Percentiles rank a stretch among this genome's conserved stretches.
phyloP scores from a whole-genome alignment of 345 rosid species.

The Rhodamnia rubescens region DNA sequence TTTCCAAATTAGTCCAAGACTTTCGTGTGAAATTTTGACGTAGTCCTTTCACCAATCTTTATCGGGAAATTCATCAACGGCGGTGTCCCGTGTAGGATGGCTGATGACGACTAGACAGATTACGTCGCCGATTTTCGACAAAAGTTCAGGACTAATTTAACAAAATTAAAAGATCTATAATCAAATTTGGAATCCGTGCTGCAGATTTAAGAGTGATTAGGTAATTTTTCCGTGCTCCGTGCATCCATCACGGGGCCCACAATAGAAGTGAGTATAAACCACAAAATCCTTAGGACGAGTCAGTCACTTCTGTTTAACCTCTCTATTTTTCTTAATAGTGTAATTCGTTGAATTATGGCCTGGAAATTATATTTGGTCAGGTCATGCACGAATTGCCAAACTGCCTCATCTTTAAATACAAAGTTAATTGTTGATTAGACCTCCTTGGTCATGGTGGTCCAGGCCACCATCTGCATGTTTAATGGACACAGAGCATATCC shows the following conservation, averaged over 20 bases:
- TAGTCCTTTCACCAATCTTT: background rate
- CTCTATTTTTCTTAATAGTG: background rate
- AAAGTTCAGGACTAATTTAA: too few relatives aligned
- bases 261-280: too few relatives aligned
- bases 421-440: background rate
- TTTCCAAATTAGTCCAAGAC: background rate
- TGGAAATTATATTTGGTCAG: too few relatives aligned
- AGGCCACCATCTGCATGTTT: background rate
- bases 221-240: too few relatives aligned
- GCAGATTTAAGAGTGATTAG: too few relatives aligned
- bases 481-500: background rate
- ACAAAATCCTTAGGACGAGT: too few relatives aligned
- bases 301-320: background rate
- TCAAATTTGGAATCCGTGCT: too few relatives aligned
- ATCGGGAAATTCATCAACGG: too few relatives aligned
- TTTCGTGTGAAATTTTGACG: background rate
- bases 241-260: too few relatives aligned
- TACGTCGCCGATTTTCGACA: rapidly evolving
- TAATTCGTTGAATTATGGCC: background rate
- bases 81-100: too few relatives aligned
- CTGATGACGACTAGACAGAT: rapidly evolving
- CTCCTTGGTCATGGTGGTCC: background rate
- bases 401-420: background rate
- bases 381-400: background rate
- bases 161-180: too few relatives aligned